A percentile compares a stretch with the other conserved stretches of the same genome.
Conservation (phyloP, 176 grass and related monocot species). For the Musa itinerans region DNA sequence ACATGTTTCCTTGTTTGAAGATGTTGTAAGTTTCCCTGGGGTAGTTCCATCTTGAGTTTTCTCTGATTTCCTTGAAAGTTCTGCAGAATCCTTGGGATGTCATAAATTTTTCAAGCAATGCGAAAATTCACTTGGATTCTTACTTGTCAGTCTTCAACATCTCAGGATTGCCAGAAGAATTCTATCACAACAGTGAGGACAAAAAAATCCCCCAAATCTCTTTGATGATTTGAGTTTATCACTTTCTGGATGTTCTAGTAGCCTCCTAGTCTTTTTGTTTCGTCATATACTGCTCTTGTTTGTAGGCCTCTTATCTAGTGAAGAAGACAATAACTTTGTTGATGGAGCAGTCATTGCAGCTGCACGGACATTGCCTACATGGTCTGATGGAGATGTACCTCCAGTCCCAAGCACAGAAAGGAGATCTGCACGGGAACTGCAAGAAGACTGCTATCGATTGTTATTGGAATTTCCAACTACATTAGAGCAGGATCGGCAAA, state of each 20-base stretch:
- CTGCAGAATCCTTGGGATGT: constrained; percentile 89
- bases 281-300: constrained; percentile 5
- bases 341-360: constrained; percentile 82
- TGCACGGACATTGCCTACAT: constrained; percentile 77
- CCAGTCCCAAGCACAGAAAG: constrained; percentile 69
- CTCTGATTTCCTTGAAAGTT: constrained; percentile 5
- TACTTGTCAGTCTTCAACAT: constrained; percentile 89
- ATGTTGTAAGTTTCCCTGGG: neutral
- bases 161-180: constrained; percentile 67
- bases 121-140: constrained; percentile 85
- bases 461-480: constrained; percentile 64
- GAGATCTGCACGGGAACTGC: constrained; percentile 52
- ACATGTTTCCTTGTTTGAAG: neutral
- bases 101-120: constrained; percentile 60
- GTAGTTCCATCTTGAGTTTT: neutral
- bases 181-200: constrained; percentile 74
- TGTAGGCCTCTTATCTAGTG: constrained; percentile 38
- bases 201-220: neutral
- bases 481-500: constrained; percentile 50
- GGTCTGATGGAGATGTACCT: constrained; percentile 78
- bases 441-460: constrained; percentile 76
- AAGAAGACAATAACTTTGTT: constrained; percentile 53
- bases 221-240: constrained; percentile 4
- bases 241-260: constrained; percentile 14
- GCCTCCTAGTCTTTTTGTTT: neutral